Percentiles rank a stretch among this genome's conserved stretches.
phyloP scores from a whole-genome alignment of 768 basidiomycete genomes.

The Daedaleopsis nitida region DNA sequence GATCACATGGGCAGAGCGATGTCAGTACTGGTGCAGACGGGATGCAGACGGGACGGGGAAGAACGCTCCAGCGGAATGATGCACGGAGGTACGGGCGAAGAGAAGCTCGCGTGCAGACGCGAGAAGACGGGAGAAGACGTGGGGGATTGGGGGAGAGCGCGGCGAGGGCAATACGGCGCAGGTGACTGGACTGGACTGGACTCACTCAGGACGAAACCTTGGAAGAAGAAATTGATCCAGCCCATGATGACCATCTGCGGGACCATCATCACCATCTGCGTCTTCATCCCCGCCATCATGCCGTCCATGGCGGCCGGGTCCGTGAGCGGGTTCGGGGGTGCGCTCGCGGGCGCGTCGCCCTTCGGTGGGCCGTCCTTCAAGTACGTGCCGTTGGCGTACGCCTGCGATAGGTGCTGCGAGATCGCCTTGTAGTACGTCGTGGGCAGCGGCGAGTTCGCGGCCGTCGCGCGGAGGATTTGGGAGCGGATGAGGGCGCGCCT shows the following conservation, averaged over 20 bases:
- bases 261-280: conserved; percentile 99
- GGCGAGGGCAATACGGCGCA: not conserved
- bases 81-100: not conserved
- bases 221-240: conserved; percentile 99
- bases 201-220: conserved; percentile 96
- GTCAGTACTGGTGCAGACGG: not conserved
- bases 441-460: conserved; percentile 81
- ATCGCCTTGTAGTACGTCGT: conserved; percentile 71
- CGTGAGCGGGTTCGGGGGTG: conserved; percentile 79
- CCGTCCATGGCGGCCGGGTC: conserved; percentile 95
- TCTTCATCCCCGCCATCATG: conserved; percentile 99
- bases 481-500: conserved; percentile 82
- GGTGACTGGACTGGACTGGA: conserved; percentile 40
- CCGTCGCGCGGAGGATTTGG: conserved; percentile 80
- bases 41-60: not conserved
- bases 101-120: conserved; percentile 7
- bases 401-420: conserved; percentile 70
- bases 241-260: conserved; percentile 99
- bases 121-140: conserved; percentile 1
- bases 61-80: not conserved
- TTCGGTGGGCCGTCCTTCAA: conserved; percentile 84
- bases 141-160: not conserved
- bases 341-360: conserved; percentile 49
- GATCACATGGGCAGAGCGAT: conserved; percentile 7
- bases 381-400: conserved; percentile 75